Conservation (phyloP, 345 rosid species). For the Citrus australasica region DNA sequence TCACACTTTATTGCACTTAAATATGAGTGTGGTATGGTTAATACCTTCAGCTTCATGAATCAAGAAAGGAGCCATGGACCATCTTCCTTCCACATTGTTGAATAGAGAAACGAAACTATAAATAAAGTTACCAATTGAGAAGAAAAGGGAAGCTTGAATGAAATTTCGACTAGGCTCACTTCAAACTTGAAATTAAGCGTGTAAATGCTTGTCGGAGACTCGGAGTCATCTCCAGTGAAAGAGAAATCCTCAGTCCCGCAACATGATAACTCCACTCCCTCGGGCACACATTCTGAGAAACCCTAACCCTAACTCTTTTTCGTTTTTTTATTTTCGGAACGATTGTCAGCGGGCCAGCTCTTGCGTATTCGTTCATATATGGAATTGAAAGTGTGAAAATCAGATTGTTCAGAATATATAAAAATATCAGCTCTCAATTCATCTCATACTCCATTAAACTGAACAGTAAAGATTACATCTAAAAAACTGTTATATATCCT, state of each 20-base stretch:
- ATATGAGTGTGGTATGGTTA: background rate
- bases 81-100: background rate
- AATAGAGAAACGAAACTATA: too few species aligned
- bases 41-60: background rate
- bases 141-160: background rate
- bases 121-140: background rate
- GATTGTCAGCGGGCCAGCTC: too few species aligned
- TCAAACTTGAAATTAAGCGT: background rate
- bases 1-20: background rate
- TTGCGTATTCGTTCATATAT: too few species aligned
- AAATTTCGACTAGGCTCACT: background rate
- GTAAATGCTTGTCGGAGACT: background rate
- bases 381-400: too few species aligned
- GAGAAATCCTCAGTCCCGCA: background rate
- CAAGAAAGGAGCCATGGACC: background rate
- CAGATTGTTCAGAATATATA: too few species aligned
- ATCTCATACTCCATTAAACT: conserved; percentile 13
- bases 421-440: background rate
- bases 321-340: too few species aligned
- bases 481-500: conserved; percentile 10
- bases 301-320: background rate
- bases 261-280: background rate
- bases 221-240: too few species aligned
- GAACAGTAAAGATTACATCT: conserved; percentile 18
- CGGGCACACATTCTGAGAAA: background rate